Base-by-base conservation (phyloP, 2,329 filamentous ascomycete genomes). In the Exutisphaerella laricina region DNA sequence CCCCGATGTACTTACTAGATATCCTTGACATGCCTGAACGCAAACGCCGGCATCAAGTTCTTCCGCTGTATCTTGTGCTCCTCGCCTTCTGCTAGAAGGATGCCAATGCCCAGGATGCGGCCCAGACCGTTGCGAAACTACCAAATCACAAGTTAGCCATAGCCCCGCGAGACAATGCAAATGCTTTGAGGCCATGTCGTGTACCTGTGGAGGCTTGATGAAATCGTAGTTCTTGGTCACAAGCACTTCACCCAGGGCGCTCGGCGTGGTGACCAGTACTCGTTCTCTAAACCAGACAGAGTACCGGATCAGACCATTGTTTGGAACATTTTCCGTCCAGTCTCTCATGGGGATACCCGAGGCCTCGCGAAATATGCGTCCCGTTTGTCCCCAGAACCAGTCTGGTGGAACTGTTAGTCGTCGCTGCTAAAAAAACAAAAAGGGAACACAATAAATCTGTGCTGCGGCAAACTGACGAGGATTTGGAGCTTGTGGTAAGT, bases 1-100 rank as follows among this genome's bases (percentile, higher is more conserved):
- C n/a, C n/a, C n/a, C n/a, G n/a, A n/a, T n/a, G 25, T n/a, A n/a
- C n/a, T n/a, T n/a, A n/a, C n/a, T 73, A 72, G 2, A 74, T 59
- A 39, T 74, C 68, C 46, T 74, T 73, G 56, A 74, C 57, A 47
- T 74, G 71, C 17, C 71, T 63, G 52, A 70, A 74, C 4, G 68
- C 61, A 50, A 74, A 74, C 1, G 71, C 71, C 1, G 71, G 71
- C 64, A 70, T 69, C 6, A 74, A 57, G 10, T 66, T 60, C 51
- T 68, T 72, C 26, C 71, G 57, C 53, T 74, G 71, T 2, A 78
- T 70, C 68, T 84, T 92, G 64, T 96, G 90, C 57, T 89, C 85
- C 9, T 94, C 85, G n/a, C 89, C 89, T 65, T 96, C 89, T 2
- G 87, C 85, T 8, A 96, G 70, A 26, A 96, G 66, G 10, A 90